These are phyloP conservation scores for Metahyphopichia silvanorum DNA, from an alignment of 805 yeast species.

Conservation along the genomic window DNA sequence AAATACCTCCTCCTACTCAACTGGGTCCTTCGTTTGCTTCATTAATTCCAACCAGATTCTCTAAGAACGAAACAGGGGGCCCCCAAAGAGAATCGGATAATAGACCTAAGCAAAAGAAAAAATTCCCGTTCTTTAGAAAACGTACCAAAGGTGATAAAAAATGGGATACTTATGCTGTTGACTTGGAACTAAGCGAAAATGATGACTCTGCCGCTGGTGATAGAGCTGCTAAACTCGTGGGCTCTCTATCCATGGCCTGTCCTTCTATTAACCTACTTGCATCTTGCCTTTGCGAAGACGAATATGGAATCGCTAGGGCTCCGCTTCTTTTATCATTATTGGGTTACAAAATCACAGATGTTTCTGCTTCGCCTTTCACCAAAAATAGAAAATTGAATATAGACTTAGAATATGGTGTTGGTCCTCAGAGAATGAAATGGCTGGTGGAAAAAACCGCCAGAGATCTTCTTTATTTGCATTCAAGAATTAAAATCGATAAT, in stretches of 20 bases:
- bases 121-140: constrained; percentile 3
- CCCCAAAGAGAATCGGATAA: not conserved
- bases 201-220: constrained; percentile 29
- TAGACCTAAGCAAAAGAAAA: constrained; percentile 2
- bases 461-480: constrained; percentile 71
- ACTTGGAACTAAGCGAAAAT: constrained; percentile 15
- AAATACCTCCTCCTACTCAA: not conserved
- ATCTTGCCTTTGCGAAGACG: constrained; percentile 72
- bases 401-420: constrained; percentile 89
- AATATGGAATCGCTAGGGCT: constrained; percentile 70
- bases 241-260: constrained; percentile 56
- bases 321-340: constrained; percentile 77
- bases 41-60: constrained; percentile 1
- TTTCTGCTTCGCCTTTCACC: constrained; percentile 35
- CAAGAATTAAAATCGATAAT: constrained; percentile 54
- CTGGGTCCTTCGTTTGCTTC: not conserved
- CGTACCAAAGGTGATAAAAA: constrained; percentile 7
- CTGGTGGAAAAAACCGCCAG: constrained; percentile 65
- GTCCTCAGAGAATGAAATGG: constrained; percentile 78
- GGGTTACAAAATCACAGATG: constrained; percentile 58
- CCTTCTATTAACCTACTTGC: constrained; percentile 77
- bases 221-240: constrained; percentile 32
- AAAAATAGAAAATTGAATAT: constrained; percentile 52
- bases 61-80: not conserved
- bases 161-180: constrained; percentile 11